These are phyloP conservation scores for Mycena metata DNA, from an alignment of 768 basidiomycete species.

Conservation along the genomic window DNA sequence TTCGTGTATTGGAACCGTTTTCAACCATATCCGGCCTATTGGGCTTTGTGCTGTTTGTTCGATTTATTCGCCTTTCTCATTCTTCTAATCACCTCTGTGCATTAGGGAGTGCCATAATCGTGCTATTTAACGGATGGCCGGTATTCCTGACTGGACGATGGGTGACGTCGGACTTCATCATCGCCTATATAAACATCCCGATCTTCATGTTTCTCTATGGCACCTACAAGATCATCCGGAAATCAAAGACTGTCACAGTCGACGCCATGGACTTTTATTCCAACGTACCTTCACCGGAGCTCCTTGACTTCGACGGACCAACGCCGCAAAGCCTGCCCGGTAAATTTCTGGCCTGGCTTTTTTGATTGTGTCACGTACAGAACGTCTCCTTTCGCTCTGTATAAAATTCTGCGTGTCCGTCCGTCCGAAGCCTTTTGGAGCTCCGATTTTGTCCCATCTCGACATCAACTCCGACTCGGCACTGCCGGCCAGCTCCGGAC, in stretches of 20 bases:
- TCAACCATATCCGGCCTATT: constrained; percentile 66
- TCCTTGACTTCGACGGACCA: constrained; percentile 1
- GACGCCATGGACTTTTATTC: constrained; percentile 31
- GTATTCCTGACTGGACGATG: constrained; percentile 37
- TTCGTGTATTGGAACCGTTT: constrained; percentile 63
- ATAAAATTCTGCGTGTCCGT: no score
- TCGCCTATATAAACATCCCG: constrained; percentile 39
- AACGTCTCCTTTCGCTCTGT: no score
- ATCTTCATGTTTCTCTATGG: constrained; percentile 29
- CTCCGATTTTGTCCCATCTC: no score
- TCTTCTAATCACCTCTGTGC: not conserved
- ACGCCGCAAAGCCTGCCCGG: not conserved
- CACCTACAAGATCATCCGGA: constrained; percentile 22
- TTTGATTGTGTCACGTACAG: no score
- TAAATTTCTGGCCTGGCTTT: constrained; percentile 12
- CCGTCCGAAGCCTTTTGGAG: no score
- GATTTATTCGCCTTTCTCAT: no score
- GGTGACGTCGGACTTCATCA: constrained; percentile 31
- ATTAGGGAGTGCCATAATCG: constrained; percentile 34
- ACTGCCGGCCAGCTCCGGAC: no score
- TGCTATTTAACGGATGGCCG: constrained; percentile 38
- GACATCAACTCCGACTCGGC: no score
- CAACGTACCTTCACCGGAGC: constrained; percentile 28
- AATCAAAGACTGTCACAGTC: constrained; percentile 4
- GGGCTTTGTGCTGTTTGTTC: constrained; percentile 46